Conservation (phyloP, 176 grass and related monocot genomes). For the Tuctoria greenei region DNA sequence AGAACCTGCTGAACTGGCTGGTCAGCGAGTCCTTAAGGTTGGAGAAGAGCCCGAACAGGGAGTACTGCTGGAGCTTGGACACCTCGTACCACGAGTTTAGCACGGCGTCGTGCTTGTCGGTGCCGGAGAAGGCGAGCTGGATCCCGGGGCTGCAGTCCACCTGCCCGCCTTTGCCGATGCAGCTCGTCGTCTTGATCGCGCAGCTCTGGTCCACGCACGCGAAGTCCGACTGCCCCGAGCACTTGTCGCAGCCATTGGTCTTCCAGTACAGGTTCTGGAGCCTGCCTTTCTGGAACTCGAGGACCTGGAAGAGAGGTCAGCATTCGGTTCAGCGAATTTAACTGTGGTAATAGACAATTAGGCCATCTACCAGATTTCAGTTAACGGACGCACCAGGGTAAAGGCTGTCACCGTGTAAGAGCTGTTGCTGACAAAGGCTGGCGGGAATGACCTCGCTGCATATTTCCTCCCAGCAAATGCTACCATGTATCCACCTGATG, state of each 20-base stretch:
- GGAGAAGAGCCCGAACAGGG: conserved; percentile 72
- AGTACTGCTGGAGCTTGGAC: conserved; percentile 88
- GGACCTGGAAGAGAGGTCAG: conserved; percentile 30
- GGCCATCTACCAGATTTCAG: not conserved
- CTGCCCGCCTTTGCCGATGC: conserved; percentile 57
- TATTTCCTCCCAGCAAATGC: conserved; percentile 86
- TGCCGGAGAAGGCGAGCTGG: conserved; percentile 85
- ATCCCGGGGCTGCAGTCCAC: conserved; percentile 72
- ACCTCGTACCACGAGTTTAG: conserved; percentile 97
- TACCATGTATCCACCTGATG: conserved; percentile 67
- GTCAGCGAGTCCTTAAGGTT: conserved; percentile 71
- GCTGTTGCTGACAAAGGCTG: conserved; percentile 57
- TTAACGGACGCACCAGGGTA: conserved; percentile 63
- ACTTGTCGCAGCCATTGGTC: conserved; percentile 56
- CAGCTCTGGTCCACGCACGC: conserved; percentile 63
- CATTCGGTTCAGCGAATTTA: not conserved
- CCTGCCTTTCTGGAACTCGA: conserved; percentile 88
- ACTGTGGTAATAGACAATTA: not conserved
- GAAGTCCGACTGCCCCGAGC: conserved; percentile 37
- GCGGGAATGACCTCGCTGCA: conserved; percentile 69
- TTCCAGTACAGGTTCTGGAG: conserved; percentile 91
- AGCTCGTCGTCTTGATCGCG: conserved; percentile 47
- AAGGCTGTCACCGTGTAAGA: conserved; percentile 60
- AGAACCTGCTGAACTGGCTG: conserved; percentile 51
- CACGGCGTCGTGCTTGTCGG: conserved; percentile 73